Evolutionary conservation across 1,284 basidiomycete genomes (phyloP).

Genomic region (Irpex rosettiformis): DNA sequence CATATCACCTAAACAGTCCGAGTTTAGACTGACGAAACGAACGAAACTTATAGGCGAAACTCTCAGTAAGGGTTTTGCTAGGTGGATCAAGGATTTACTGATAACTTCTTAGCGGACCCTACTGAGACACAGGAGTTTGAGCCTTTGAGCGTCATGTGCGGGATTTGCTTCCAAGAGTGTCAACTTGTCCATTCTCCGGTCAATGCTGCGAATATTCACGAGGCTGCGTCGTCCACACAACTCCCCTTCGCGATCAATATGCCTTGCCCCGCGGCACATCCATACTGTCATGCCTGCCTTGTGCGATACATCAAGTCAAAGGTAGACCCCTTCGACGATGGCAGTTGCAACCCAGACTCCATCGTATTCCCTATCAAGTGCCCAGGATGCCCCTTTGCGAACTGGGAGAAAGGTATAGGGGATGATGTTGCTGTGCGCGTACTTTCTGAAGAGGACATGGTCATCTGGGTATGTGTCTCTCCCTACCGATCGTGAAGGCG

Average conservation of each 20-base stretch:
- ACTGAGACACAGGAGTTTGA: slow-evolving; percentile 4
- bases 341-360: slow-evolving; percentile 24
- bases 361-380: slow-evolving; percentile 39
- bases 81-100: too few species aligned
- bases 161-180: slow-evolving; percentile 39
- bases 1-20: neutral
- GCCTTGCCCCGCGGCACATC: slow-evolving; percentile 34
- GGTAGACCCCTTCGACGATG: slow-evolving; percentile 33
- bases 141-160: slow-evolving; percentile 26
- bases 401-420: slow-evolving; percentile 33
- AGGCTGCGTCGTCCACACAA: slow-evolving; percentile 33
- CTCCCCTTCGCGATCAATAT: slow-evolving; percentile 34
- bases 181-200: slow-evolving; percentile 34
- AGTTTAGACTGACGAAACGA: neutral
- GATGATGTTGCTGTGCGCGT: slow-evolving; percentile 33
- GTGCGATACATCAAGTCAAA: slow-evolving; percentile 34
- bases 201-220: slow-evolving; percentile 25
- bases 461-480: slow-evolving; percentile 30
- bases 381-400: slow-evolving; percentile 33
- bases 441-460: slow-evolving; percentile 32
- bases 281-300: slow-evolving; percentile 37
- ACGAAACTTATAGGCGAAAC: neutral
- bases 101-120: too few species aligned
- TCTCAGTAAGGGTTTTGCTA: too few species aligned
- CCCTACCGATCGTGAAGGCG: too few species aligned